A percentile compares a stretch with the other conserved stretches of the same genome.
Evolutionary conservation across 176 grass and related monocot genomes (phyloP).

Genomic region (Raddia distichophylla): DNA sequence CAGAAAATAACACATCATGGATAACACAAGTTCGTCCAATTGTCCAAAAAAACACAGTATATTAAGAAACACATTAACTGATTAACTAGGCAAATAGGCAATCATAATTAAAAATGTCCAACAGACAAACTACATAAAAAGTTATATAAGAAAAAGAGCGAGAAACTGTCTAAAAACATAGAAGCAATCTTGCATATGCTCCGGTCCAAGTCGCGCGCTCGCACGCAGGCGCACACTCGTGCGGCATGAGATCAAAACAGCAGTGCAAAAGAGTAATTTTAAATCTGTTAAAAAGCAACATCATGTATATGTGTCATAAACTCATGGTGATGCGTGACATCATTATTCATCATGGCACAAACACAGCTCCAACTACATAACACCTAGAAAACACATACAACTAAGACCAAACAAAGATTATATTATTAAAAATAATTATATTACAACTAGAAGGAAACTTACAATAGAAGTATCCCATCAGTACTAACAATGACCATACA

Average conservation of each 20-base stretch:
- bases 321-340: background rate
- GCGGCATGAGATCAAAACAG: background rate
- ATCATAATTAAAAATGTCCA: background rate
- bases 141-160: background rate
- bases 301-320: conserved; percentile 14
- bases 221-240: too few relatives aligned
- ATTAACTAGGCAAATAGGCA: background rate
- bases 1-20: background rate
- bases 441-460: background rate
- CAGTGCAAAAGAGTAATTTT: background rate
- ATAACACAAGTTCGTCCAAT: background rate
- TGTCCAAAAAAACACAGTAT: background rate
- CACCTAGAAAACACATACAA: background rate
- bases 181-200: background rate
- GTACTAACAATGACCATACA: background rate
- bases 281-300: background rate
- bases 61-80: background rate
- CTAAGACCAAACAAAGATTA: background rate
- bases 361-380: background rate
- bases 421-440: background rate
- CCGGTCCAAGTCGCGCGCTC: background rate
- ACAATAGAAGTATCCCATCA: background rate
- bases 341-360: background rate
- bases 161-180: background rate
- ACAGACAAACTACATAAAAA: conserved; percentile 2